Base-by-base conservation (phyloP, 2,329 filamentous ascomycete species). In the Gliomastix tumulicola region DNA sequence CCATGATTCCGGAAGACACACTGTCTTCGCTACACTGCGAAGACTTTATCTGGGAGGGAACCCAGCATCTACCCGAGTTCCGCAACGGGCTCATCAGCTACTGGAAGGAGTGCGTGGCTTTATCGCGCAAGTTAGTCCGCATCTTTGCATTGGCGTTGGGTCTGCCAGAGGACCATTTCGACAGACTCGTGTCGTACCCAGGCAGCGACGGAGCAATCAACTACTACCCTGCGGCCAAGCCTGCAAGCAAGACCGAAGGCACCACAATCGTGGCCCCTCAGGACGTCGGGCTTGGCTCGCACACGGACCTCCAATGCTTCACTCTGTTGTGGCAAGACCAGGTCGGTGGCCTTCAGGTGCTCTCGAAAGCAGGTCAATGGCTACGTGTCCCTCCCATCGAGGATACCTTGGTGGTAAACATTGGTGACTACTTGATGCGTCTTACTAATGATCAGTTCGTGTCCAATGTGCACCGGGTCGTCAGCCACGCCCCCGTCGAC, bases 71-170 rank as follows among this genome's bases (percentile, higher is more conserved):
- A 1, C 66, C 66, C 10, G 48, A 50, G 6, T 76, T 79, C 53
- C 68, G 69, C 42, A 43, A 61, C 1, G 62, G 65, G 12, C 53
- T 65, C 4, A 45, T 73, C 7, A 44, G 45, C 1, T 74, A 76
- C 46, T 76, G 68, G 60, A 49, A 55, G 17, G 52, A 59, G 7
- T 70, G 69, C 25, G 56, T 80, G 11, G 56, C 44, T 1, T 57
- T 80, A 2, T 68, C 73, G 2, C 62, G 76, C 16, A 63, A 59
- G 23, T 49, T 80, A 21, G 64, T 73, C 3, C 57, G 60, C 6
- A 55, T 66, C 7, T 76, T 81, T 44, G 74, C 76, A 0, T 57
- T 81, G 4, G 68, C 67, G 5, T 59, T 80, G 3, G 64, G 65
- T 11, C 55, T 79, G 4, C 61, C 66, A 0, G 75, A 80, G 45